Conservation (phyloP, 2,329 filamentous ascomycete species). For the Alternaria gaisen region DNA sequence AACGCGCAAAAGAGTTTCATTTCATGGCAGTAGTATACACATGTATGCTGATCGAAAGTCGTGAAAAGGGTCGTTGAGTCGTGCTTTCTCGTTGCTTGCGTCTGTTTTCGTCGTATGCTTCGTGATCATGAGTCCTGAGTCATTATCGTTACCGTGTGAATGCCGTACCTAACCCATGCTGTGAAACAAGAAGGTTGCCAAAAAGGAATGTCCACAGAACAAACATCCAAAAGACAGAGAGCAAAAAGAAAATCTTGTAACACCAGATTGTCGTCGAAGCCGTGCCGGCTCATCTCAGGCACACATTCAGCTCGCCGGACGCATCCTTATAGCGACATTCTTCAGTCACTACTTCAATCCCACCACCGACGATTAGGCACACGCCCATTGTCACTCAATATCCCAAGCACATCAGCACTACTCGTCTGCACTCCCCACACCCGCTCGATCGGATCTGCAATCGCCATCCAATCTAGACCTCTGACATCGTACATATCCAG, state of each 20-base stretch:
- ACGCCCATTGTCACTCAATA: conserved; percentile 49
- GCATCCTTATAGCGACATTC: background rate
- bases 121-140: conserved; percentile 6
- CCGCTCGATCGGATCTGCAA: conserved; percentile 46
- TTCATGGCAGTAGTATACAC: conserved; percentile 13
- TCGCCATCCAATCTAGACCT: conserved; percentile 50
- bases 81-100: conserved; percentile 4
- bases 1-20: background rate
- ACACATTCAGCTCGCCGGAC: background rate
- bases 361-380: conserved; percentile 46
- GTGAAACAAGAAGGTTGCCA: background rate
- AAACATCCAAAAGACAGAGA: background rate
- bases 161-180: conserved; percentile 4
- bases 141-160: conserved; percentile 1
- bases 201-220: background rate
- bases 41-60: conserved; percentile 9
- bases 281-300: background rate
- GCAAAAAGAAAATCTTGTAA: background rate
- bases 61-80: background rate
- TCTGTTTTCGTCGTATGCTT: background rate
- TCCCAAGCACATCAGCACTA: conserved; percentile 47
- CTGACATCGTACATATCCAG: conserved; percentile 48
- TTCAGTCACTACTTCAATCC: conserved; percentile 35
- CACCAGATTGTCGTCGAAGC: background rate
- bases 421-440: conserved; percentile 46